A percentile compares a stretch with the other conserved stretches of the same genome.
Evolutionary conservation across 495 filamentous ascomycete genomes (phyloP).

Genomic region (Penicillium canariense): DNA sequence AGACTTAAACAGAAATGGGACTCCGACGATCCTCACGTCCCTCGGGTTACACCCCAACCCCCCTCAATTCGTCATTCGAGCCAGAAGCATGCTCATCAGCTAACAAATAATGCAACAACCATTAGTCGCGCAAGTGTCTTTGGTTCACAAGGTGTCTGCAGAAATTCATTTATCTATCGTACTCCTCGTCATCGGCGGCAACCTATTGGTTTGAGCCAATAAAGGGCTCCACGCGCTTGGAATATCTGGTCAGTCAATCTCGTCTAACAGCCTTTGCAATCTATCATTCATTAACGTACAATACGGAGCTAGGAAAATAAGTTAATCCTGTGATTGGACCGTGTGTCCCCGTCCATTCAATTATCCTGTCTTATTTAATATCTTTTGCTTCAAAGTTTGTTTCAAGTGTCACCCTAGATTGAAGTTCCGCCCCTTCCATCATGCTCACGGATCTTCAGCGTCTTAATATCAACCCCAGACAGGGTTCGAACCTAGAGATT

Average conservation of each 20-base stretch:
- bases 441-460: slow-evolving; percentile 24
- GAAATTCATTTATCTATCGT: not conserved
- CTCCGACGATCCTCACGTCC: not conserved
- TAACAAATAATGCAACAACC: not conserved
- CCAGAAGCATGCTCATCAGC: not conserved
- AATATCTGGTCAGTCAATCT: too few relatives aligned
- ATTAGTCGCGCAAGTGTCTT: not conserved
- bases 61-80: slow-evolving; percentile 1
- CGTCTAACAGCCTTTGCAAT: too few relatives aligned
- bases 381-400: not conserved
- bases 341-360: not conserved
- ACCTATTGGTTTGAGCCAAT: too few relatives aligned
- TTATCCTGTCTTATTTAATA: not conserved
- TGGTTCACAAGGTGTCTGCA: not conserved
- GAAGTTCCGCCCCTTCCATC: slow-evolving; percentile 23
- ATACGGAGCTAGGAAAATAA: not conserved
- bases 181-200: too few relatives aligned
- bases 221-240: too few relatives aligned
- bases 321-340: not conserved
- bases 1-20: not conserved
- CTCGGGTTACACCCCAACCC: not conserved
- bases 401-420: not conserved
- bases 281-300: too few relatives aligned
- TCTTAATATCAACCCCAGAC: slow-evolving; percentile 29
- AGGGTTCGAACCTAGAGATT: slow-evolving; percentile 29